Evolutionary conservation across 2,329 filamentous ascomycete genomes (phyloP), one percentile per base, ranked within the genome.

Genomic region (Fusarium penzigii): DNA sequence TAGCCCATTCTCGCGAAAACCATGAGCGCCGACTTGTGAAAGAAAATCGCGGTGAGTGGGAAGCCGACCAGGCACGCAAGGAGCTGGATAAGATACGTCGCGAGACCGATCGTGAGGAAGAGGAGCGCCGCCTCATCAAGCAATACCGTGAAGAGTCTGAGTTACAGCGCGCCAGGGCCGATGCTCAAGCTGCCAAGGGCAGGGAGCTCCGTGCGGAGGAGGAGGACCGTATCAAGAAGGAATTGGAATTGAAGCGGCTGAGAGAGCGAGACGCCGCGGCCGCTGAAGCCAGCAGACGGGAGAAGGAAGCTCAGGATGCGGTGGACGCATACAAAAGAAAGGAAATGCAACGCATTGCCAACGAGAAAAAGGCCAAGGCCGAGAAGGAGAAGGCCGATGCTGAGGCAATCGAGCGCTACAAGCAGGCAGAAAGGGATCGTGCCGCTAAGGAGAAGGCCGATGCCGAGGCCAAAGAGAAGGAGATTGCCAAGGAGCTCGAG

Each of bases 401-500:
- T 42, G 75, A 78, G 20, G 76, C 78, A 6, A 69, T 83, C 52
- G 78, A 80, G 58, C 73, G 73, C 34, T 83, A 77, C 64, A 79
- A 79, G 70, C 72, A 70, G 40, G 71, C 74, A 47, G 75, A 78
- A 41, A 76, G 77, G 55, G 70, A 73, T 49, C 68, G 68, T 17
- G 70, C 69, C 25, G 74, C 77, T 46, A 75, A 74, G 51, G 76
- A 79, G 39, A 72, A 74, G 55, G 74, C 75, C 49, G 78, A 79
- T 51, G 74, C 73, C 56, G 79, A 79, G 55, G 67, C 62, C 14
- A 60, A 47, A 16, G 61, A 64, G n/a, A 56, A 34, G 55, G 77
- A 85, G 61, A 85, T 82, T 59, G 76, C 80, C 63, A 72, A 73
- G 25, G 77, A 79, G 39, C 70, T 87, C 43, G 79, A 82, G 61